Conservation (phyloP, 768 basidiomycete species). For the Hygrophorus pudorinus region DNA sequence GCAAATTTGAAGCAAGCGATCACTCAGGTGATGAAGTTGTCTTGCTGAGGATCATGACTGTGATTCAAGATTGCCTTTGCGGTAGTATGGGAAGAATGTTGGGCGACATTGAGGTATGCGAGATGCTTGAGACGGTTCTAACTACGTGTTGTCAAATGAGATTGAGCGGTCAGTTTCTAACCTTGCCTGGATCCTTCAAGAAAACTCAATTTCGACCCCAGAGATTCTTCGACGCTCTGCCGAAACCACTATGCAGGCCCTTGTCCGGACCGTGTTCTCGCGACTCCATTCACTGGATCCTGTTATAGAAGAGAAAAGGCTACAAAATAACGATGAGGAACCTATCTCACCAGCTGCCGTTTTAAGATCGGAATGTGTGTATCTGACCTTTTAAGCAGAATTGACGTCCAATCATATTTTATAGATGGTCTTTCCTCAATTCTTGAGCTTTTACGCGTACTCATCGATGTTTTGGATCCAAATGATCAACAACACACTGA, state of each 20-base stretch:
- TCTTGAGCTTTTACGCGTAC: slow-evolving; percentile 83
- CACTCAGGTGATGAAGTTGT: slow-evolving; percentile 98
- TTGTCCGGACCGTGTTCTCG: slow-evolving; percentile 75
- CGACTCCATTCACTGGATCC: slow-evolving; percentile 64
- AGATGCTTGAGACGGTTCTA: slow-evolving; percentile 95
- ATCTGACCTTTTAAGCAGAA: slow-evolving; percentile 1
- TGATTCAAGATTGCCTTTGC: slow-evolving; percentile 79
- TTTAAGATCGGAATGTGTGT: slow-evolving; percentile 34
- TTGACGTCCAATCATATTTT: background rate
- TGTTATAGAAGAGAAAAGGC: slow-evolving; percentile 54
- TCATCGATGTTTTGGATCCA: slow-evolving; percentile 93
- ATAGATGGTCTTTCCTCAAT: slow-evolving; percentile 88
- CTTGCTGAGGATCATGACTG: slow-evolving; percentile 79
- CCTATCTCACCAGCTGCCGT: slow-evolving; percentile 20
- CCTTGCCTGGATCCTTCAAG: background rate
- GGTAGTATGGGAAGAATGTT: slow-evolving; percentile 58
- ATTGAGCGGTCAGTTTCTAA: slow-evolving; percentile 64
- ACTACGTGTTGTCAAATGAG: slow-evolving; percentile 97
- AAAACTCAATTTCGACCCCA: slow-evolving; percentile 19
- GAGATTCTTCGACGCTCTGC: slow-evolving; percentile 83
- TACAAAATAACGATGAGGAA: slow-evolving; percentile 40
- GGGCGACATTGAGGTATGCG: slow-evolving; percentile 92
- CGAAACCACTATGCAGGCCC: slow-evolving; percentile 79
- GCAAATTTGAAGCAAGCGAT: slow-evolving; percentile 97
- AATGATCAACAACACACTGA: slow-evolving; percentile 94